phyloP scores from a whole-genome alignment of 495 filamentous ascomycete species.

The Penicillium crystallinum region DNA sequence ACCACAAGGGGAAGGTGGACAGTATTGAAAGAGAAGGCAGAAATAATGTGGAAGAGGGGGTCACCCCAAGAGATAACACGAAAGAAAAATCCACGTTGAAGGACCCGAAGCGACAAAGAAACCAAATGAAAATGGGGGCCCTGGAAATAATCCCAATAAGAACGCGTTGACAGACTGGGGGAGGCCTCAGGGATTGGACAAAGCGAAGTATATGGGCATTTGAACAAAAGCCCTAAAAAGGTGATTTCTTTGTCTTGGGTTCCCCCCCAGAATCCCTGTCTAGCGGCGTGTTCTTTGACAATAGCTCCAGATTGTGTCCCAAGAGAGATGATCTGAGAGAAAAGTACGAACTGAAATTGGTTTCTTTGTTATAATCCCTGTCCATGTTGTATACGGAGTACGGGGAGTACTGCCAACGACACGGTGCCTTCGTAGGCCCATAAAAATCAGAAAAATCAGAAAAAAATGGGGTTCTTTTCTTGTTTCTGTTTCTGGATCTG shows the following conservation, averaged over 20 bases:
- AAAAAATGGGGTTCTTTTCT: no score
- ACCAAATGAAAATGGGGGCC: not conserved
- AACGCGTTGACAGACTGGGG: not conserved
- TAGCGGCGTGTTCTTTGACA: slow-evolving; percentile 28
- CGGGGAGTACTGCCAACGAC: no score
- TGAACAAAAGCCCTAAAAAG: slow-evolving; percentile 7
- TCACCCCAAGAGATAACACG: slow-evolving; percentile 16
- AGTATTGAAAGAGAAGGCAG: slow-evolving; percentile 9
- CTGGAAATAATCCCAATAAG: slow-evolving; percentile 4
- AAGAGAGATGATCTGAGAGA: slow-evolving; percentile 26
- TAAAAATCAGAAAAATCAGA: no score
- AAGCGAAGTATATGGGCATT: slow-evolving; percentile 16
- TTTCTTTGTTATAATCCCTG: slow-evolving; percentile 2
- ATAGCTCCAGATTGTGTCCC: slow-evolving; percentile 18
- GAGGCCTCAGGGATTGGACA: slow-evolving; percentile 5
- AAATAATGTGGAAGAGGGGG: slow-evolving; percentile 9
- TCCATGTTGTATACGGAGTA: no score
- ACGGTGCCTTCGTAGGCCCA: not conserved
- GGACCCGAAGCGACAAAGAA: slow-evolving; percentile 8
- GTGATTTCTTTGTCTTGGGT: slow-evolving; percentile 15
- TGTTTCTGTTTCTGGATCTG: no score
- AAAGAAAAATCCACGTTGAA: slow-evolving; percentile 9
- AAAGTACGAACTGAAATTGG: not conserved
- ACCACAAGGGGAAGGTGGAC: slow-evolving; percentile 11
- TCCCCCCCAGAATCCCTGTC: slow-evolving; percentile 10